Percentiles rank a stretch among this genome's conserved stretches.
These are phyloP conservation scores for Gossypium bickii DNA, from an alignment of 345 rosid species.

Conservation along the genomic window DNA sequence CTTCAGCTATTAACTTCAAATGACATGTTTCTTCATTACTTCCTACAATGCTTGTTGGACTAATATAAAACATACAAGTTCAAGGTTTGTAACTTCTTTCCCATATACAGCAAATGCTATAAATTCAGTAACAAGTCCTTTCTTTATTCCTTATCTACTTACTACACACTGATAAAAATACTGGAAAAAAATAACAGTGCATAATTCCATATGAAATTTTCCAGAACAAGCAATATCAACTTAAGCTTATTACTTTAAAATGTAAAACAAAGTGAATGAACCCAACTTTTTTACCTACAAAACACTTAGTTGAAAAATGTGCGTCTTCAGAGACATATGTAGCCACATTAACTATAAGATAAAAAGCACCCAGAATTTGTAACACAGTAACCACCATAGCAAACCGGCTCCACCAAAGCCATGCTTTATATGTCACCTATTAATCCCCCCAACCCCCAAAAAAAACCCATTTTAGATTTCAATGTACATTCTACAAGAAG, in stretches of 20 bases:
- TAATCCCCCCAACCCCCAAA: neutral
- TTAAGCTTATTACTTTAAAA: too few relatives aligned
- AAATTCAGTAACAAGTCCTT: neutral
- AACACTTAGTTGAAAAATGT: conserved; percentile 36
- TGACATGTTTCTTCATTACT: neutral
- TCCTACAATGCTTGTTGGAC: neutral
- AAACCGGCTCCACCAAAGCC: conserved; percentile 83
- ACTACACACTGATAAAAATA: neutral
- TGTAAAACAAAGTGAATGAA: neutral
- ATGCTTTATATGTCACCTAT: conserved; percentile 70
- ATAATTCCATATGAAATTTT: neutral
- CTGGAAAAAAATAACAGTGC: too few relatives aligned
- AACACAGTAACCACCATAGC: conserved; percentile 49
- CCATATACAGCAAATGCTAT: neutral
- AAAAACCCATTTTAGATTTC: conserved; percentile 2
- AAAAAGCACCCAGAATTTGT: conserved; percentile 62
- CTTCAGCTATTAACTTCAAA: neutral
- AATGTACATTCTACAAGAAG: neutral
- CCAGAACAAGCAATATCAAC: neutral
- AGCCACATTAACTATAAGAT: conserved; percentile 48
- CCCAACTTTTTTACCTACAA: conserved; percentile 45
- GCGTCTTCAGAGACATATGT: conserved; percentile 42
- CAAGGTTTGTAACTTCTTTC: neutral
- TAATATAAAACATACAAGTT: too few relatives aligned
- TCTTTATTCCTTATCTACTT: neutral